Evolutionary conservation across 1,284 basidiomycete species (phyloP).

Genomic region (Cerrena zonata): DNA sequence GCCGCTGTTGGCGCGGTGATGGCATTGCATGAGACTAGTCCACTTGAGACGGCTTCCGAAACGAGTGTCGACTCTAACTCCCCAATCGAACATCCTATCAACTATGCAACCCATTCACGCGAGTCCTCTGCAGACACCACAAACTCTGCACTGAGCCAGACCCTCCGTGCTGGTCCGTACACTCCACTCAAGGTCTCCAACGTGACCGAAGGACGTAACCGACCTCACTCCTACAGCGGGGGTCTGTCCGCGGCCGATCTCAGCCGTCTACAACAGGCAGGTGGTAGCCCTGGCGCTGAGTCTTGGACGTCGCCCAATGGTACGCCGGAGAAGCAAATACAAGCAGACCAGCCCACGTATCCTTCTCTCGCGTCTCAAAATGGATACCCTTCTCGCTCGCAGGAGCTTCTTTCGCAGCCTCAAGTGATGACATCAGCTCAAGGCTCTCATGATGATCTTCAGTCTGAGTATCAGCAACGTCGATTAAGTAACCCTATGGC

Average conservation of each 20-base stretch:
- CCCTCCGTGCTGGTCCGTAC: conserved; percentile 44
- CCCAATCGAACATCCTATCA: conserved; percentile 60
- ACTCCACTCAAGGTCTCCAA: conserved; percentile 47
- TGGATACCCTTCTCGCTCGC: conserved; percentile 31
- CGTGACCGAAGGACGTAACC: conserved; percentile 57
- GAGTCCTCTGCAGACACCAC: conserved; percentile 72
- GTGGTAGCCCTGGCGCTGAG: conserved; percentile 37
- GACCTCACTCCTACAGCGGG: conserved; percentile 74
- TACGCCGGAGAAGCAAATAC: conserved; percentile 28
- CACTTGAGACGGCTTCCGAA: conserved; percentile 64
- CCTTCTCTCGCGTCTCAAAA: conserved; percentile 54
- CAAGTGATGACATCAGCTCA: conserved; percentile 8
- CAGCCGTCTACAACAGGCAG: conserved; percentile 64
- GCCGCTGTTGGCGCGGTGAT: conserved; percentile 42
- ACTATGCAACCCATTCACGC: conserved; percentile 59
- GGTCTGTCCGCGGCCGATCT: conserved; percentile 66
- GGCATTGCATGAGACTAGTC: conserved; percentile 59
- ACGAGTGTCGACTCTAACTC: conserved; percentile 62
- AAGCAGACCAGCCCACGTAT: conserved; percentile 60
- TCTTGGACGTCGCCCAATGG: conserved; percentile 26
- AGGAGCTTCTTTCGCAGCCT: conserved; percentile 37
- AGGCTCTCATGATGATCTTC: conserved; percentile 44
- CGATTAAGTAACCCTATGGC: conserved; percentile 38
- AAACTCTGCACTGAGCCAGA: conserved; percentile 53
- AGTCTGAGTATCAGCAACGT: conserved; percentile 57